Evolutionary conservation across 1,284 basidiomycete genomes (phyloP), one percentile per base, ranked within the genome.

Genomic region (Cryptococcus wingfieldii): DNA sequence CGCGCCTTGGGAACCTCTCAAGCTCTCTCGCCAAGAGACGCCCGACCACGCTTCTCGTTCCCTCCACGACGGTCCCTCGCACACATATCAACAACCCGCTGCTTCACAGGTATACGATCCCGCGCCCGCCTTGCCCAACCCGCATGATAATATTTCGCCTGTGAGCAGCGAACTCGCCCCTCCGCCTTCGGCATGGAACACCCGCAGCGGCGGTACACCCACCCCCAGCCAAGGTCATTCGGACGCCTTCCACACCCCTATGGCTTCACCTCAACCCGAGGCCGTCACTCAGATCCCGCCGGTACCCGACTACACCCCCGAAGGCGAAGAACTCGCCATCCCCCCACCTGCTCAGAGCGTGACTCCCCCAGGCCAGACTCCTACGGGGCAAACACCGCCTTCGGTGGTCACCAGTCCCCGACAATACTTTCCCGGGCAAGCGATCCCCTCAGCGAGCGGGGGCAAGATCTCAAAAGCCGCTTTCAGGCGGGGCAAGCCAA

Each of bases 391-490:
- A 8, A 6, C 45, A 6, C 45, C 45, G 9, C 31, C 31, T 34
- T 8, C 7, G 6, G 31, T 10, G 31, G 31, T 34, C 31, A 34
- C 31, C 31, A 34, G 31, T 10, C 41, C 41, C 8, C 9, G 12
- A 3, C 3, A 46, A 27, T 46, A 46, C 25, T 46, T 46, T 27
- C 44, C 48, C 41, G 5, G 28, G 44, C 38, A 31, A 34, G 12
- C 19, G 37, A 37, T 37, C 4, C 42, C 43, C 16, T n/a, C 51
- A 4, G 31, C 18, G 4, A 51, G 46, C 3, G 61, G 61, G 3
- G 68, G 68, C 19, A 71, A 69, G 55, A 71, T 71, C 37, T 66
- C 65, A 1, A 67, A 67, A 6, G 69, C 66, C 9, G 69, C 69
- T 5, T 71, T 71, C 50, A 46, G 66, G 25, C 54, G 55, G 27